Evolutionary conservation across 768 basidiomycete species (phyloP).

Genomic region (Mycena filopes): DNA sequence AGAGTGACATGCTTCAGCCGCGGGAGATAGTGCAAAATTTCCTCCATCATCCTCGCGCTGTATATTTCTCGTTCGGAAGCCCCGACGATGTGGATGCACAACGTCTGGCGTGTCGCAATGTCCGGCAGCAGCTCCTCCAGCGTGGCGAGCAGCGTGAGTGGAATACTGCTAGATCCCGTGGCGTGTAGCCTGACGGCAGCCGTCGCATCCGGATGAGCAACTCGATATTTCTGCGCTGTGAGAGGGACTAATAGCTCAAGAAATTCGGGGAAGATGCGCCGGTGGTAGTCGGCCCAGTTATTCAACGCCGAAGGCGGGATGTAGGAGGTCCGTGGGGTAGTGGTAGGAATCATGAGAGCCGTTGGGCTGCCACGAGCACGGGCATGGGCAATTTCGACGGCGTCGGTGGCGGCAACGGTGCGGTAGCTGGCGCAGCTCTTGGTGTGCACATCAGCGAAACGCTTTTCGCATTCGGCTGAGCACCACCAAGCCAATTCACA

Average conservation of each 20-base stretch:
- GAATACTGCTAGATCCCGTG: not conserved
- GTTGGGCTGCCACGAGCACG: not conserved
- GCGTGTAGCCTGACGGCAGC: not conserved
- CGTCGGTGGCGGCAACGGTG: not conserved
- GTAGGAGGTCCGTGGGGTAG: too few relatives aligned
- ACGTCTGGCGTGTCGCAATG: not conserved
- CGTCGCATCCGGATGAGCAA: not conserved
- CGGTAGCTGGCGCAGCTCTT: not conserved
- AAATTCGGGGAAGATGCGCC: not conserved
- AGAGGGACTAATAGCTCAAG: not conserved
- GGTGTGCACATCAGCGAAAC: not conserved
- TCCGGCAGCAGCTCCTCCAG: constrained; percentile 17
- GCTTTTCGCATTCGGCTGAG: not conserved
- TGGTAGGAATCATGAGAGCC: not conserved
- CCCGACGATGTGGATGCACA: constrained; percentile 23
- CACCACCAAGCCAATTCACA: not conserved
- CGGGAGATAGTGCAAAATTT: constrained; percentile 23
- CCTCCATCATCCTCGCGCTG: constrained; percentile 13
- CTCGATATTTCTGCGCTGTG: not conserved
- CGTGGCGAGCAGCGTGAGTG: not conserved
- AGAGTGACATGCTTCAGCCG: not conserved
- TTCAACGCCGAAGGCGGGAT: too few relatives aligned
- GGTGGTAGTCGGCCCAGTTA: too few relatives aligned
- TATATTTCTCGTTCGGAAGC: not conserved
- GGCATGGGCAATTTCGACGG: not conserved